Evolutionary conservation across 306 rosid genomes (phyloP).

Genomic region (Hippophae gyantsensis): DNA sequence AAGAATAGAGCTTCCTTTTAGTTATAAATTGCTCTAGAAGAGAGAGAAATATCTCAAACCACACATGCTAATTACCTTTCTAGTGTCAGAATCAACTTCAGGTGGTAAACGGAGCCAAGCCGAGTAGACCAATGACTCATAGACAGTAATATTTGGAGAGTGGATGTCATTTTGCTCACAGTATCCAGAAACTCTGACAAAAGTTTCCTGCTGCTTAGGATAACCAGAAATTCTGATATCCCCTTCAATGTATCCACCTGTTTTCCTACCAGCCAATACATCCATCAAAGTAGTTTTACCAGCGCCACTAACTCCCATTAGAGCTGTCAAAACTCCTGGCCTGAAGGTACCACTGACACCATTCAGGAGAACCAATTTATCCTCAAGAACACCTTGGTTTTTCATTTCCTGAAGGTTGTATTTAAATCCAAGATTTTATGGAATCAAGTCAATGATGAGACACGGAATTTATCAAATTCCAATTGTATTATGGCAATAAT

Average conservation of each 20-base stretch:
- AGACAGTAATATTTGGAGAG: constrained; percentile 68
- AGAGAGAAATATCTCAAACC: no score
- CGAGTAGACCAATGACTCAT: constrained; percentile 60
- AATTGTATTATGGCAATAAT: no score
- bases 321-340: constrained; percentile 91
- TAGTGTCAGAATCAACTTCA: constrained; percentile 32
- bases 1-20: no score
- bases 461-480: no score
- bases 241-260: constrained; percentile 77
- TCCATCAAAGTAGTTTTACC: constrained; percentile 98
- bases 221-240: constrained; percentile 59
- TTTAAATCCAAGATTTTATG: neutral
- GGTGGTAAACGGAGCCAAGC: constrained; percentile 70
- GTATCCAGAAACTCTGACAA: constrained; percentile 84
- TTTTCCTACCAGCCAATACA: constrained; percentile 85
- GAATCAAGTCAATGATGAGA: no score
- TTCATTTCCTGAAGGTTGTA: constrained; percentile 52
- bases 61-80: constrained; percentile 31
- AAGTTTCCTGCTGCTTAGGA: constrained; percentile 85
- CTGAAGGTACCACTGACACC: constrained; percentile 75
- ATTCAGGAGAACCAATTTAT: constrained; percentile 62
- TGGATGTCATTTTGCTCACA: constrained; percentile 90
- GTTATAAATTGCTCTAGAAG: no score
- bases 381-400: constrained; percentile 47
- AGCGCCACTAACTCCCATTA: constrained; percentile 94